Conservation (phyloP, 179 eudicot genomes). For the Beta corolliflora region DNA sequence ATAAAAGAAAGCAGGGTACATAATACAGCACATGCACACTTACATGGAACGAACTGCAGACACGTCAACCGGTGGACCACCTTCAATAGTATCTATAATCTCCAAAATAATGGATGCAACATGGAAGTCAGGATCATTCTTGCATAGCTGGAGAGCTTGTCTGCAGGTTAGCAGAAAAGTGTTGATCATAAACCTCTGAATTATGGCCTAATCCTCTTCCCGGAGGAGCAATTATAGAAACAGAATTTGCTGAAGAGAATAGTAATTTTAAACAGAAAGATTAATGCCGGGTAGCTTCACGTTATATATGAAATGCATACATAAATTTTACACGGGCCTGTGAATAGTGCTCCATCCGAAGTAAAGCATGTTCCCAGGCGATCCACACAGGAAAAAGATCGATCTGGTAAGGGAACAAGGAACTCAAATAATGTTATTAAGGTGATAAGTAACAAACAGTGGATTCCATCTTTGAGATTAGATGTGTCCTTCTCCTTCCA, state of each 20-base stretch:
- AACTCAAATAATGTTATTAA: neutral
- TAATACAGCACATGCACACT: conserved; percentile 28
- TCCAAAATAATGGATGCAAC: conserved; percentile 65
- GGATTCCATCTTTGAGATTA: neutral
- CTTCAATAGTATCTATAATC: conserved; percentile 86
- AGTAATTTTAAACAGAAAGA: neutral
- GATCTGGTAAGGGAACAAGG: conserved; percentile 51
- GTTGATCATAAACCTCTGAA: conserved; percentile 2
- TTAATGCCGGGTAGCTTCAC: neutral
- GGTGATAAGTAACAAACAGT: conserved; percentile 6
- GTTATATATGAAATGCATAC: conserved; percentile 46
- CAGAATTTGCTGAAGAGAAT: neutral
- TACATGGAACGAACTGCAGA: conserved; percentile 95
- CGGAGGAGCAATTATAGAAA: conserved; percentile 1
- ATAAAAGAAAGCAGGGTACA: neutral
- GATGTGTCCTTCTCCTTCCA: neutral
- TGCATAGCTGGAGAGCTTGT: conserved; percentile 94
- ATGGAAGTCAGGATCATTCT: conserved; percentile 61
- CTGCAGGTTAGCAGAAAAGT: conserved; percentile 45
- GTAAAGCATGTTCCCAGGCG: conserved; percentile 97
- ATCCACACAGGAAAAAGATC: conserved; percentile 96
- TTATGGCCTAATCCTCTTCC: neutral
- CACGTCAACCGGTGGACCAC: conserved; percentile 96
- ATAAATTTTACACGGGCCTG: conserved; percentile 98
- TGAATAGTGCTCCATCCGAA: conserved; percentile 96